Evolutionary conservation across 1,139 yeast species (phyloP), one percentile per base, ranked within the genome.

Genomic region (Taphrina deformans): DNA sequence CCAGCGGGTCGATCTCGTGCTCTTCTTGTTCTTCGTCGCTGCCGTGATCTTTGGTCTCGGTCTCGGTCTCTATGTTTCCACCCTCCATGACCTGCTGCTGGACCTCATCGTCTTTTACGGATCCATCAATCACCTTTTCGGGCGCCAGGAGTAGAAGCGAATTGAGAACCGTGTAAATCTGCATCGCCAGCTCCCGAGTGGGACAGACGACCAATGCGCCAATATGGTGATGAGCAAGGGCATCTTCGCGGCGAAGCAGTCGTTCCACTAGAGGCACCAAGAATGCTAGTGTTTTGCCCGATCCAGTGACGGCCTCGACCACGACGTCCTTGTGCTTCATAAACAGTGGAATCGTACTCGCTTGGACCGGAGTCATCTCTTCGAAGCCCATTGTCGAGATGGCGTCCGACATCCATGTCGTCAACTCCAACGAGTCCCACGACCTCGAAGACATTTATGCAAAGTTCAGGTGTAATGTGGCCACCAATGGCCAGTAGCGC

Each of bases 331-430:
- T 93, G 72, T 92, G 88, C n/a, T 87, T 87, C 55, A 88, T 77
- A 70, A 95, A 84, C 64, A 92, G 78, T 0, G 99, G 99, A 60
- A 93, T 88, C 0, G 96, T 88, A 0, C 98, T 85, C 0, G 99
- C 99, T 74, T 93, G 99, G 0, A 93, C 99, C 0, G 99, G 97
- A 0, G 99, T 93, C 97, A 93, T 91, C 16, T 83, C 77, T 1
- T 84, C 82, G 73, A 83, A 92, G 1, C 96, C 97, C 70, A 88
- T 76, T 1, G 92, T 83, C 21, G 78, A 77, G 31, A 92, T 80
- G 1, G 96, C 96, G 2, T 86, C 88, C 5, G 9, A 6, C n/a
- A 53, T 18, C 58, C 58, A 53, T 24, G 46, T 46, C 46, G 58
- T 53, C 35, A 53, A 38, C 7, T 24, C 27, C 12, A 53, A 48